These are phyloP conservation scores for Ophiostoma australiae DNA, from an alignment of 2,329 filamentous ascomycete genomes.

Conservation along the genomic window DNA sequence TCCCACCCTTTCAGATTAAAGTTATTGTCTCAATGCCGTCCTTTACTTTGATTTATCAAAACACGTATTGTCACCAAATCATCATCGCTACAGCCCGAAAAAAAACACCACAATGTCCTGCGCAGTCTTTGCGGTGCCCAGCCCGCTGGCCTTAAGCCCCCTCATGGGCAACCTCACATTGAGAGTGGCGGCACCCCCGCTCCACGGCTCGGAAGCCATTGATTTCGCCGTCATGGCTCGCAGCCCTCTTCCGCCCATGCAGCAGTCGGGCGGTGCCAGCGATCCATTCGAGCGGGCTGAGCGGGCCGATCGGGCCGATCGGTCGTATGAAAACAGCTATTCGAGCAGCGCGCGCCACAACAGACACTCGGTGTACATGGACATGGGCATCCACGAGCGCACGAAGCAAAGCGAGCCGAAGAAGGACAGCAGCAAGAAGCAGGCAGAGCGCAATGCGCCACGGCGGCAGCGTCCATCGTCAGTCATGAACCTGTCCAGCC, in stretches of 20 bases:
- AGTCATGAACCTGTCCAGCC: not conserved
- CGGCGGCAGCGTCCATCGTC: not conserved
- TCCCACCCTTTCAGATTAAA: not conserved
- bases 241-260: not conserved
- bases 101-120: not conserved
- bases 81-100: not conserved
- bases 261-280: not conserved
- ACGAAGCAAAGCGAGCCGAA: not conserved
- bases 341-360: not conserved
- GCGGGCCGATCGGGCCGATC: not conserved
- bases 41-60: not conserved
- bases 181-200: not conserved
- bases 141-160: not conserved
- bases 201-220: constrained; percentile 4
- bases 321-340: not conserved
- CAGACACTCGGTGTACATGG: not conserved
- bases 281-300: not conserved
- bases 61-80: not conserved
- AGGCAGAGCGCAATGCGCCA: not conserved
- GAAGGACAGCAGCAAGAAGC: not conserved
- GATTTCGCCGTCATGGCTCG: not conserved
- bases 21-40: not conserved
- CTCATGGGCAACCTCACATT: not conserved
- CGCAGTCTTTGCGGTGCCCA: not conserved
- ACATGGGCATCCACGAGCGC: not conserved